Base-by-base conservation (phyloP, 2,329 filamentous ascomycete species). In the Colletotrichum liaoningense region DNA sequence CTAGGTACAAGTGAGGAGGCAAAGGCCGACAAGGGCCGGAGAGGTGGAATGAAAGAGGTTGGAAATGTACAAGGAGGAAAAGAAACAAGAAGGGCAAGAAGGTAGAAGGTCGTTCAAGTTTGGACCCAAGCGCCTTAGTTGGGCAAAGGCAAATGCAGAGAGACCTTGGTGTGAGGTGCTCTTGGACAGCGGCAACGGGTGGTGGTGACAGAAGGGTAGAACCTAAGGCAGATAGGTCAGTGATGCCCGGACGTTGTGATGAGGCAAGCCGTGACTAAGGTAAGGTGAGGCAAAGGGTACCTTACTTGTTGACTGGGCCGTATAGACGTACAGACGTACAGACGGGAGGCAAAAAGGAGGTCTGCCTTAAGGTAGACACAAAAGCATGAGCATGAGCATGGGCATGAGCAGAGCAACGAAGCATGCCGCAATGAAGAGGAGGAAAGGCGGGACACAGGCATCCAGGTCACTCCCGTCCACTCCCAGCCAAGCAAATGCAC, bases 211-310 rank as follows among this genome's bases (percentile, higher is more conserved):
- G 54, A 69, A 72, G n/a, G n/a, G 67, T 33, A 58, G 16, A 42
- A 59, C 54, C 58, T 63, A 54, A 62, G 54, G 33, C 33, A 30
- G n/a, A 38, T 22, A 63, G 30, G 8, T 28, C 9, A 56, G 22
- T 33, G 55, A 52, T 58, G 57, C 58, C 24, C 35, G 28, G 62
- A 56, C 33, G 22, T 46, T 49, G 60, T 52, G 56, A 71, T 70
- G 67, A 73, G 67, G 60, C 55, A 30, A 62, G 35, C 58, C 49
- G 56, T 67, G 33, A 63, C 57, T 55, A 55, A 33, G 33, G 62
- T 12, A 49, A 42, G 38, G 38, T 42, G 38, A 42, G 38, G 38
- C 38, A 42, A 42, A 42, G 16, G 38, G 38, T 42, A 19, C 14
- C 7, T 16, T 42, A 19, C 14, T 16, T 16, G 38, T 42, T 42